Percentiles rank a stretch among this genome's conserved stretches.
phyloP scores from a whole-genome alignment of 2,329 filamentous ascomycete genomes.

The Pseudogymnoascus sp. region DNA sequence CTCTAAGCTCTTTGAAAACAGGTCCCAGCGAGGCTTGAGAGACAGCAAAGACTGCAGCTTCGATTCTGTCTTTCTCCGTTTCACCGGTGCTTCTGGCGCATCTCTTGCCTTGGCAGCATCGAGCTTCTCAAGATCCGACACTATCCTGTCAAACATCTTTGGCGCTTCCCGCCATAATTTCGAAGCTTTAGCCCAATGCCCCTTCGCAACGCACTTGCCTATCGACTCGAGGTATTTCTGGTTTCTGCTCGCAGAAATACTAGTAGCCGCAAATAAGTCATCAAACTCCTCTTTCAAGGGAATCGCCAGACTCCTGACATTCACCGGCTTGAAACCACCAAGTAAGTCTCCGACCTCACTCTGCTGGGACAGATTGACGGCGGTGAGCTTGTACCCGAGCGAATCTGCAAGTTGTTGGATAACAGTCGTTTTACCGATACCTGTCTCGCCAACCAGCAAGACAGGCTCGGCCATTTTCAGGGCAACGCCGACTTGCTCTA shows the following conservation, averaged over 20 bases:
- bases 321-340: conserved; percentile 94
- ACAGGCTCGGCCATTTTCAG: conserved; percentile 81
- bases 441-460: conserved; percentile 94
- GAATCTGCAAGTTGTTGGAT: conserved; percentile 84
- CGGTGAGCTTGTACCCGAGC: conserved; percentile 77
- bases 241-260: conserved; percentile 81
- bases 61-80: conserved; percentile 57
- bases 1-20: conserved; percentile 64
- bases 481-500: conserved; percentile 82
- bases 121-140: conserved; percentile 45
- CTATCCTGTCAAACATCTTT: conserved; percentile 71
- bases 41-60: conserved; percentile 57
- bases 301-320: conserved; percentile 76
- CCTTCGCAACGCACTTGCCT: conserved; percentile 67
- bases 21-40: conserved; percentile 64
- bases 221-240: conserved; percentile 77
- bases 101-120: conserved; percentile 30
- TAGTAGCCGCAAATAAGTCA: conserved; percentile 74
- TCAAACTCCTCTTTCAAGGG: conserved; percentile 93
- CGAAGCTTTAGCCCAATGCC: conserved; percentile 80
- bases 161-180: conserved; percentile 85
- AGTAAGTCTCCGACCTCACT: conserved; percentile 94
- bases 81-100: conserved; percentile 55
- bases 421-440: conserved; percentile 95
- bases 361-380: conserved; percentile 95